Conservation (phyloP, 441 rosid species). For the Gossypium armourianum region DNA sequence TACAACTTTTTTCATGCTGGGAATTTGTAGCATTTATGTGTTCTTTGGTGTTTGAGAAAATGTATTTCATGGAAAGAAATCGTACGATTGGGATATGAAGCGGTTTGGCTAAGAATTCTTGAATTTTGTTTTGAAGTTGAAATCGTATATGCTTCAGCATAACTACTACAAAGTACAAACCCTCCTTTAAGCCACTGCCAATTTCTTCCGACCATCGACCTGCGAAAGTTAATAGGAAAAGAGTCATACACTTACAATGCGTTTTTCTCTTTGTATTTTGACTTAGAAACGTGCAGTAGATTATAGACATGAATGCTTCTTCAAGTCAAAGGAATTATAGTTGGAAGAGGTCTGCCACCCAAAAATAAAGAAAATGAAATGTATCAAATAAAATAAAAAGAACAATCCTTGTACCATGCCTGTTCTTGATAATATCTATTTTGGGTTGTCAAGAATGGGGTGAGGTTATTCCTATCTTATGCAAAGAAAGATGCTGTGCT, state of each 20-base stretch:
- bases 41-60: not conserved
- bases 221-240: not conserved
- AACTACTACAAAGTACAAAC: not conserved
- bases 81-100: not conserved
- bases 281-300: not conserved
- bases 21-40: not conserved
- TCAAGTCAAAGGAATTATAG: not conserved
- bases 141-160: not conserved
- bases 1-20: not conserved
- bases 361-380: not conserved
- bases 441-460: not conserved
- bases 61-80: not conserved
- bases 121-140: not conserved
- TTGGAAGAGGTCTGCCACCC: not conserved
- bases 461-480: not conserved
- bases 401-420: not conserved
- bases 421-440: not conserved
- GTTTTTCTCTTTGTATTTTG: not conserved
- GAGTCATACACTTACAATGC: not conserved
- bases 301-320: not conserved
- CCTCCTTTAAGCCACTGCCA: not conserved
- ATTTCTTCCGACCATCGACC: not conserved
- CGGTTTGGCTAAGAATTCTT: not conserved
- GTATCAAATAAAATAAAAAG: not conserved
- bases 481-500: not conserved